These are phyloP conservation scores for Xanthoconium purpureum DNA, from an alignment of 768 basidiomycete genomes.

Conservation along the genomic window DNA sequence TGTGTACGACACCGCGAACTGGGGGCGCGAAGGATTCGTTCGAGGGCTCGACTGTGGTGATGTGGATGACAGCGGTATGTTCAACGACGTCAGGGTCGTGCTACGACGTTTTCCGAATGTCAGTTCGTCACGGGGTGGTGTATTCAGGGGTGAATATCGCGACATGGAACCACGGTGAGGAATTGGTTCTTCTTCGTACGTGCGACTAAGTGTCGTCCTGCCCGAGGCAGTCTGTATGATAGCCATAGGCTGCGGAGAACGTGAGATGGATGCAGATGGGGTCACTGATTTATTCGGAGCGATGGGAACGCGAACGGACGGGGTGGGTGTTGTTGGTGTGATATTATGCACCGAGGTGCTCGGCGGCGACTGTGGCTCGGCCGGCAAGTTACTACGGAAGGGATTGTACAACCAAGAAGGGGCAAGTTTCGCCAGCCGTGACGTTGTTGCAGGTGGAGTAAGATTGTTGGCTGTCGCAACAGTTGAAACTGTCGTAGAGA, in stretches of 20 bases:
- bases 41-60: constrained; percentile 38
- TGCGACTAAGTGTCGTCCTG: constrained; percentile 49
- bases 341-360: constrained; percentile 42
- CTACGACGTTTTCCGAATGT: constrained; percentile 53
- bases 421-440: constrained; percentile 56
- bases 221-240: constrained; percentile 37
- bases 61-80: constrained; percentile 47
- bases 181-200: constrained; percentile 55
- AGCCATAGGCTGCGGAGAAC: constrained; percentile 42
- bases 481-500: constrained; percentile 37
- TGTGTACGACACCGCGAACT: constrained; percentile 52
- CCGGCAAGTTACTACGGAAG: constrained; percentile 56
- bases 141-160: constrained; percentile 62
- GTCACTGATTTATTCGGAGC: constrained; percentile 27
- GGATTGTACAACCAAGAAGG: constrained; percentile 80
- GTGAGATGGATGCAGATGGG: constrained; percentile 31
- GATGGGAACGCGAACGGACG: constrained; percentile 31
- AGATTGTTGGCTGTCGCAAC: constrained; percentile 12
- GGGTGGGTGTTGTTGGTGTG: constrained; percentile 21
- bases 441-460: constrained; percentile 28
- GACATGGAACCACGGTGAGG: constrained; percentile 48
- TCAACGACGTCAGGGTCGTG: constrained; percentile 35
- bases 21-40: constrained; percentile 68
- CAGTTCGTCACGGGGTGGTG: constrained; percentile 70
- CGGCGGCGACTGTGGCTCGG: constrained; percentile 55